These are phyloP conservation scores for Westerdykella sp. DNA, from an alignment of 2,329 filamentous ascomycete species.

Conservation along the genomic window DNA sequence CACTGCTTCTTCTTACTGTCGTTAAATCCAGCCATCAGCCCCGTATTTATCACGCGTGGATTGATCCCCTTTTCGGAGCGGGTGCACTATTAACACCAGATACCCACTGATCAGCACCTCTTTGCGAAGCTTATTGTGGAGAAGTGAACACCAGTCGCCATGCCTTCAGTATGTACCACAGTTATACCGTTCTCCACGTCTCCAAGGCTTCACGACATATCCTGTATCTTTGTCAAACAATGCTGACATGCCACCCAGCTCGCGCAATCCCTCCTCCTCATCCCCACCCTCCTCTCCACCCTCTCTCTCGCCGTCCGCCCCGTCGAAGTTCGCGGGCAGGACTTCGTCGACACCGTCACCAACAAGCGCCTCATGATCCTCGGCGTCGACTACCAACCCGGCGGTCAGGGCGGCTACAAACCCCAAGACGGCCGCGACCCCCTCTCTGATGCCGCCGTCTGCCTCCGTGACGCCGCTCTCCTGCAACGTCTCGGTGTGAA, in stretches of 20 bases:
- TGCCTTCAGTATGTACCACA: too few species aligned
- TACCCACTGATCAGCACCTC: too few species aligned
- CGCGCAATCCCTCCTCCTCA: slow-evolving; percentile 21
- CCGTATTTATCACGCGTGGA: too few species aligned
- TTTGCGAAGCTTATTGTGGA: too few species aligned
- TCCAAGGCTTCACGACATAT: too few species aligned
- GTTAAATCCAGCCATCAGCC: too few species aligned
- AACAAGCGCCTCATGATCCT: slow-evolving; percentile 56
- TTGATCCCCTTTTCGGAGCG: too few species aligned
- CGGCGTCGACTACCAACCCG: slow-evolving; percentile 57
- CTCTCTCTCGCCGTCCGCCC: slow-evolving; percentile 50
- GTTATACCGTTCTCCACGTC: too few species aligned
- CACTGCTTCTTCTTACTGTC: too few species aligned
- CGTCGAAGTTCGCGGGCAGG: slow-evolving; percentile 52
- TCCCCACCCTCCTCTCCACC: slow-evolving; percentile 33
- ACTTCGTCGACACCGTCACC: slow-evolving; percentile 56
- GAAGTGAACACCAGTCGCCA: too few species aligned
- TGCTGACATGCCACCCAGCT: slow-evolving; percentile 15
- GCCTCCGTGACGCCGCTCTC: slow-evolving; percentile 57
- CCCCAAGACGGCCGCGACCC: slow-evolving; percentile 47
- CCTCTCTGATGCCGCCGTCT: slow-evolving; percentile 51
- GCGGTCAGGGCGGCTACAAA: slow-evolving; percentile 54
- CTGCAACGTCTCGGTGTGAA: slow-evolving; percentile 60
- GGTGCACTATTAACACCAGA: too few species aligned
- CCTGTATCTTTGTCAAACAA: background rate